These are phyloP conservation scores for Citrus trifoliata DNA, from an alignment of 345 rosid genomes.

Conservation along the genomic window DNA sequence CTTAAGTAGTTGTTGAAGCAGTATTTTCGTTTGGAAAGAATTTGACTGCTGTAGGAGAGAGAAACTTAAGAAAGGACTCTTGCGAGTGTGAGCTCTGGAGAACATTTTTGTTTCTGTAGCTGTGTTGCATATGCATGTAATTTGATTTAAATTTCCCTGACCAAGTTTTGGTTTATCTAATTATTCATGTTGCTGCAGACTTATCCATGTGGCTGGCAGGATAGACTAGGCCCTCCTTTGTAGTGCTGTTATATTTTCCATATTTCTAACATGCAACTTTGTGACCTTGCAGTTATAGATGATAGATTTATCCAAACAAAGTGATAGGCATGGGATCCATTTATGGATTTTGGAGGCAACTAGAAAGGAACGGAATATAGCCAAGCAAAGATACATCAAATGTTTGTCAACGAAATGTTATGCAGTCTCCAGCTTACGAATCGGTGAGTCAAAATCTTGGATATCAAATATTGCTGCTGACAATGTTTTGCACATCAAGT, in stretches of 20 bases:
- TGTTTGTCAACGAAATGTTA: slow-evolving; percentile 20
- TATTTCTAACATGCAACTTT: background rate
- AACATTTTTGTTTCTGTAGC: no score
- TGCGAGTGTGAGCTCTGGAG: no score
- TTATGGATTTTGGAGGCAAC: slow-evolving; percentile 75
- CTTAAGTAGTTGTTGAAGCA: no score
- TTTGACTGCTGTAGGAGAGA: no score
- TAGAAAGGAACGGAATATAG: slow-evolving; percentile 70
- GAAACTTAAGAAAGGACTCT: no score
- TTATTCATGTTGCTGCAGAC: no score
- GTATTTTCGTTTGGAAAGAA: no score
- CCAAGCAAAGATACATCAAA: slow-evolving; percentile 69
- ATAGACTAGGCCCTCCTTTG: no score
- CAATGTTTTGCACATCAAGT: background rate
- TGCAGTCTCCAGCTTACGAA: slow-evolving; percentile 66
- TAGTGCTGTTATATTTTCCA: background rate
- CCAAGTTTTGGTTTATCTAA: no score
- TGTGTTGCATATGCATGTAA: no score
- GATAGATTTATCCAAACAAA: slow-evolving; percentile 74
- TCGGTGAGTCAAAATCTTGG: slow-evolving; percentile 41
- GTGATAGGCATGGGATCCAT: slow-evolving; percentile 76
- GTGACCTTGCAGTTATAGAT: slow-evolving; percentile 65
- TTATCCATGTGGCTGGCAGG: no score
- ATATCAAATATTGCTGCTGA: background rate
- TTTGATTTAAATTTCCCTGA: no score